phyloP scores from a whole-genome alignment of 1,284 basidiomycete species.

The Sutorius eximius region DNA sequence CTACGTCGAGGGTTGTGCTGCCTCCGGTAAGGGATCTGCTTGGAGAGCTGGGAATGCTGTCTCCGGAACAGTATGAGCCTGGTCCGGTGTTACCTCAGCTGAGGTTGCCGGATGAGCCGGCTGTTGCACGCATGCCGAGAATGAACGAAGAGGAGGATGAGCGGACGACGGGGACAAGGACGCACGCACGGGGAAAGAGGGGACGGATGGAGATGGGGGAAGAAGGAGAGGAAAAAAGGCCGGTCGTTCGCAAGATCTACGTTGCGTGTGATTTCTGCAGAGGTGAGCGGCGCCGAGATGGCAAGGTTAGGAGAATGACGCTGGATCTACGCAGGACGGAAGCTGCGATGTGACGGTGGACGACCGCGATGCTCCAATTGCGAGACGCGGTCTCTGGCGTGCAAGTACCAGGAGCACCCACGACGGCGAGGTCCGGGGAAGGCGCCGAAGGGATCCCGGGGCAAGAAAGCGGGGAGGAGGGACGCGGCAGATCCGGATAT shows the following conservation, averaged over 20 bases:
- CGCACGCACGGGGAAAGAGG: slow-evolving; percentile 20
- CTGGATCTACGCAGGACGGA: slow-evolving; percentile 50
- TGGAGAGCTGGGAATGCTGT: slow-evolving; percentile 25
- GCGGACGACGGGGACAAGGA: slow-evolving; percentile 5
- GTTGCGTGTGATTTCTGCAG: slow-evolving; percentile 71
- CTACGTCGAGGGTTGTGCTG: slow-evolving; percentile 27
- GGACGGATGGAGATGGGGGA: slow-evolving; percentile 16
- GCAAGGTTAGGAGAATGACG: neutral
- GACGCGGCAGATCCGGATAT: slow-evolving; percentile 26
- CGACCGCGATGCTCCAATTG: slow-evolving; percentile 64
- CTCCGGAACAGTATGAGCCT: slow-evolving; percentile 18
- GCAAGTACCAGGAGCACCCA: slow-evolving; percentile 54
- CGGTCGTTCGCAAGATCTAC: slow-evolving; percentile 31
- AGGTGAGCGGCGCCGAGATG: slow-evolving; percentile 43
- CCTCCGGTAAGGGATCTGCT: slow-evolving; percentile 32
- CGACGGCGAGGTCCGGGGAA: slow-evolving; percentile 71
- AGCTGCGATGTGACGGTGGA: slow-evolving; percentile 67
- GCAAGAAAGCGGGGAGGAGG: slow-evolving; percentile 29
- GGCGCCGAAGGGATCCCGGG: slow-evolving; percentile 49
- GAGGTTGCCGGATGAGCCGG: slow-evolving; percentile 27
- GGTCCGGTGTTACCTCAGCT: slow-evolving; percentile 32
- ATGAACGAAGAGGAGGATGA: slow-evolving; percentile 18
- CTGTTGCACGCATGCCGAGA: slow-evolving; percentile 4
- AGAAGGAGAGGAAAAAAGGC: slow-evolving; percentile 24
- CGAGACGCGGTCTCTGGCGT: slow-evolving; percentile 45